Base-by-base conservation (phyloP, 192 early-diverging fungal species). In the Bifiguratus adelaidae region DNA sequence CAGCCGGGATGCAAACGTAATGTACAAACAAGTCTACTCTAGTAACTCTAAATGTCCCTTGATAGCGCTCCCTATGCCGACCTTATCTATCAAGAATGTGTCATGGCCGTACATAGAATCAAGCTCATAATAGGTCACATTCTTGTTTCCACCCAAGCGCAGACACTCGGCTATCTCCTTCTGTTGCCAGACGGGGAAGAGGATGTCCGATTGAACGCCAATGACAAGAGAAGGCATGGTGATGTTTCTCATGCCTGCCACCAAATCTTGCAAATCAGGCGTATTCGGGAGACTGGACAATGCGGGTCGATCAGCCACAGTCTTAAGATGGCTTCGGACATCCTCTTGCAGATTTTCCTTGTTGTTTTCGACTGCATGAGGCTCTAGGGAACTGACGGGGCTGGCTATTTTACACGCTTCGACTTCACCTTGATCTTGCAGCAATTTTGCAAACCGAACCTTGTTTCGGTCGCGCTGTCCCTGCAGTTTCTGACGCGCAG, bases 101-200 rank as follows among this genome's bases (percentile, higher is more conserved):
- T 98, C 95, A 55, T 98, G 95, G 6, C 95, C 95, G 62, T 91
- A 98, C 70, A 93, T 80, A 28, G 91, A 85, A 61, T 95, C 95
- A 3, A 96, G 75, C 69, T 96, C 95, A 52, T 95, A 98, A 57
- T 95, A 95, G 5, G 95, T 95, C 4, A 98, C 92, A 18, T 71
- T 61, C 30, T 75, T 72, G 70, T 98, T 98, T 11, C 95, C 95
- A 2, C 73, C 78, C n/a, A 60, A 62, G 34, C 75, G 77, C 37
- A 98, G 63, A 50, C 82, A 87, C 40, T 90, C 80, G 2, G 93
- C 92, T 53, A 99, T 91, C 60, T 99, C 94, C 61, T 86, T 85
- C 60, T 97, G 94, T 60, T 99, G 93, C 79, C 80, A 83, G 9
- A 82, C 77, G 7, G 95, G 92, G 67, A 99, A 97, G 61, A 99